Base-by-base conservation (phyloP, 1,139 yeast species). In the Suhomyces taliae region DNA sequence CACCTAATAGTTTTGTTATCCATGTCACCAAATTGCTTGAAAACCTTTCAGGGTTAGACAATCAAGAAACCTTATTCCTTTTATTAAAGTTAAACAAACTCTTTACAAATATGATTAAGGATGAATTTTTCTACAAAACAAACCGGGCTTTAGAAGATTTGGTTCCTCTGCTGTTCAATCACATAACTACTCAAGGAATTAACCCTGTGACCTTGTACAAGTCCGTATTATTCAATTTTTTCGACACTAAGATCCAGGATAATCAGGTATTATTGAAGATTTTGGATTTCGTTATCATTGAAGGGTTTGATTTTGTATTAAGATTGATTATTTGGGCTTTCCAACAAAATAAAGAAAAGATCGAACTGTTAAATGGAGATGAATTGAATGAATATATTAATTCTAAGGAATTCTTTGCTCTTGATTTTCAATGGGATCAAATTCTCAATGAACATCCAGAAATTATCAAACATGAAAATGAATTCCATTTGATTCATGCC, bases 381-480 rank as follows among this genome's bases (percentile, higher is more conserved):
- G 67, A 62, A n/a, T 57, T 74, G 46, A 53, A 53, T 31, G 56
- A 58, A 7, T 70, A 52, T 41, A 45, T 74, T 11, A 46, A 51
- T 31, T 59, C 70, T 1, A 50, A 50, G 2, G 61, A 59, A 9
- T 62, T 74, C 27, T 61, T 66, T 26, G 38, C 50, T 5, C 39
- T 41, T 10, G 51, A 44, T 0, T 50, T 61, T 27, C 43, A 56
- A 15, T 53, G 65, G 43, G 45, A 41, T 1, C 54, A 52, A 3
- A 53, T 67, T 1, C 50, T 70, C 29, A 40, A 52, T 10, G 52
- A 54, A 27, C 47, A 45, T 1, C 47, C 46, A 1, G 50, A 63
- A 10, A 54, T 75, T 10, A 65, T 75, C 51, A 69, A 66, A 51
- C 75, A 70, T 52, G 81, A 75, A 51, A 76, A 76, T 53, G 79